A percentile compares a stretch with the other conserved stretches of the same genome.
These are phyloP conservation scores for Paramarasmius palmivorus DNA, from an alignment of 1,284 basidiomycete genomes.

Conservation along the genomic window DNA sequence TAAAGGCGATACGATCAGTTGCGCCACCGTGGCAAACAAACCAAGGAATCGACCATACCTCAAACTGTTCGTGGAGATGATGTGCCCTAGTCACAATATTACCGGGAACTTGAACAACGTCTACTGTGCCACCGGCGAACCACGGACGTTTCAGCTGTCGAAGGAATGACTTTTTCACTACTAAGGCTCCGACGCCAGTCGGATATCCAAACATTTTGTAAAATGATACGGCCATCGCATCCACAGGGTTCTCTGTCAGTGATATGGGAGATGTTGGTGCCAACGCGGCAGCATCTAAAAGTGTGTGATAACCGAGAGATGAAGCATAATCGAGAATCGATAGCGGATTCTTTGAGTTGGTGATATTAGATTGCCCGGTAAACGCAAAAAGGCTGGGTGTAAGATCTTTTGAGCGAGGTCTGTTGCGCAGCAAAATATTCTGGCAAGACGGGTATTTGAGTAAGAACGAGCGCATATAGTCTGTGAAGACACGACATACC, in stretches of 20 bases:
- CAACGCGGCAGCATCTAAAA: conserved; percentile 80
- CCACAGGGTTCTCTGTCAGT: conserved; percentile 62
- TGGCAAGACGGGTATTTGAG: conserved; percentile 21
- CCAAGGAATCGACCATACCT: conserved; percentile 45
- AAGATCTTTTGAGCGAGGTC: conserved; percentile 41
- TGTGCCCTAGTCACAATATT: conserved; percentile 59
- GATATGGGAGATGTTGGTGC: conserved; percentile 72
- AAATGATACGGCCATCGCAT: conserved; percentile 81
- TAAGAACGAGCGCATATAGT: conserved; percentile 19
- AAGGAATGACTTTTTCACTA: conserved; percentile 72
- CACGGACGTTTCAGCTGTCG: conserved; percentile 65
- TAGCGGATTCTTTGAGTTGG: conserved; percentile 64
- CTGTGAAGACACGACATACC: conserved; percentile 37
- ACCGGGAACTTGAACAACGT: conserved; percentile 79
- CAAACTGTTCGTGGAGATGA: conserved; percentile 71
- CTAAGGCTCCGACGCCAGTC: conserved; percentile 79
- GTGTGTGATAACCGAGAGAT: conserved; percentile 67
- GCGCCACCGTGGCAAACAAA: neutral
- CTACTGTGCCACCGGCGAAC: conserved; percentile 84
- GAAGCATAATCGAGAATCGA: conserved; percentile 61
- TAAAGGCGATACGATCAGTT: conserved; percentile 29
- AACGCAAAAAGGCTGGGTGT: conserved; percentile 66
- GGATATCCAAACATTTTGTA: conserved; percentile 92
- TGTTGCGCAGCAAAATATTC: conserved; percentile 44
- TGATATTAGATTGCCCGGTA: conserved; percentile 80